Percentiles rank a stretch among this genome's conserved stretches.
These are phyloP conservation scores for Echria macrotheca DNA, from an alignment of 495 filamentous ascomycete genomes.

Conservation along the genomic window DNA sequence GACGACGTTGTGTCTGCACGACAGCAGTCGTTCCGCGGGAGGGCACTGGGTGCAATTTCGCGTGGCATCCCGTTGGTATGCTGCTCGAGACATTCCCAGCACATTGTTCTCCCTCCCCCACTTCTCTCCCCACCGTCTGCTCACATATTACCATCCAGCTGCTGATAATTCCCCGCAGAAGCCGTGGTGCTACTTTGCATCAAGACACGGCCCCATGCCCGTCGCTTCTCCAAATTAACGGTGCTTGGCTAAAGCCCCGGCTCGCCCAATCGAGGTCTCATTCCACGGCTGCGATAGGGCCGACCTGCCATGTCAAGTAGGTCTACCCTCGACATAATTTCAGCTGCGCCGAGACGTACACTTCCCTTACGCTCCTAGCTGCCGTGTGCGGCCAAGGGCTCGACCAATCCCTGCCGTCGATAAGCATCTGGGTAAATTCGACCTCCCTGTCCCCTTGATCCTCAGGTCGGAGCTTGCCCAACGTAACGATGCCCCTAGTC, in stretches of 20 bases:
- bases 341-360: slow-evolving; percentile 6
- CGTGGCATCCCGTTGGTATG: no score
- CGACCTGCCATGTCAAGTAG: slow-evolving; percentile 28
- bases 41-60: no score
- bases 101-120: neutral
- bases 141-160: neutral
- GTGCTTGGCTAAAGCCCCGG: slow-evolving; percentile 18
- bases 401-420: slow-evolving; percentile 19
- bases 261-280: slow-evolving; percentile 19
- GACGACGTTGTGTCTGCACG: no score
- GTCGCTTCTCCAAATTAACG: slow-evolving; percentile 21
- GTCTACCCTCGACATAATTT: slow-evolving; percentile 10
- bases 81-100: no score
- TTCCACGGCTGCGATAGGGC: slow-evolving; percentile 23
- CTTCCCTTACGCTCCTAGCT: neutral
- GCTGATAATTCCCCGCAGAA: slow-evolving; percentile 9
- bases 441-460: slow-evolving; percentile 16
- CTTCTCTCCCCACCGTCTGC: neutral
- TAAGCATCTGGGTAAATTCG: slow-evolving; percentile 30
- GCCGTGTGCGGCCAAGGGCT: slow-evolving; percentile 17
- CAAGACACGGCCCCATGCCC: slow-evolving; percentile 15
- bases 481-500: neutral
- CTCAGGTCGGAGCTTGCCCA: slow-evolving; percentile 1
- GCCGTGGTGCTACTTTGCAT: slow-evolving; percentile 15
- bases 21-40: no score